Conservation (phyloP, 2,329 filamentous ascomycete species). For the Cladophialophora yegresii region DNA sequence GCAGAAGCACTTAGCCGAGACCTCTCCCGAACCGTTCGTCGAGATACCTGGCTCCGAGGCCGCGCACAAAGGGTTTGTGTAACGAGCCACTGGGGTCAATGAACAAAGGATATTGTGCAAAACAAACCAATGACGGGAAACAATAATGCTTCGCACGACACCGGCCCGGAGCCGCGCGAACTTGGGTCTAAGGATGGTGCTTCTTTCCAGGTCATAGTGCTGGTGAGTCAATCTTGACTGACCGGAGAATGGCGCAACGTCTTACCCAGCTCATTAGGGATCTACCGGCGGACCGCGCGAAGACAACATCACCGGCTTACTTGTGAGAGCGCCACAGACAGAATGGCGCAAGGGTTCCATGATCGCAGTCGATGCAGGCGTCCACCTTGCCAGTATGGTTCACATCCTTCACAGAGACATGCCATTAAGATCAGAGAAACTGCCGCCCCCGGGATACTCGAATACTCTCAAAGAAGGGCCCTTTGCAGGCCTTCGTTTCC, state of each 20-base stretch:
- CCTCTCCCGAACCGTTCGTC: not conserved
- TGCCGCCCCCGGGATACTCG: conserved; percentile 37
- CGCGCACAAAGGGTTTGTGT: conserved; percentile 26
- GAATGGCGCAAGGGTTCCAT: conserved; percentile 81
- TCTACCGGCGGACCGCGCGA: conserved; percentile 87
- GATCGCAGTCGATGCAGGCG: conserved; percentile 90
- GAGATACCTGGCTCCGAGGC: not conserved
- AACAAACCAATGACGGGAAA: conserved; percentile 27
- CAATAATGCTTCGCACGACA: conserved; percentile 24
- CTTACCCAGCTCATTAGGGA: conserved; percentile 58
- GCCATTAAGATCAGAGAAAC: conserved; percentile 36
- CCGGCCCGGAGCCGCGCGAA: conserved; percentile 29
- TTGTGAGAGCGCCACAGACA: conserved; percentile 77
- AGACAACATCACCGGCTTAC: conserved; percentile 83
- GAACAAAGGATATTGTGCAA: conserved; percentile 2
- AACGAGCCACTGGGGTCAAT: conserved; percentile 12
- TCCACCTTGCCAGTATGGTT: conserved; percentile 83
- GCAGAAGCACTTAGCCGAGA: conserved; percentile 24
- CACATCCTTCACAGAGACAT: conserved; percentile 68
- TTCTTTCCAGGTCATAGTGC: conserved; percentile 71
- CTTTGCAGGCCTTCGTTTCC: conserved; percentile 76
- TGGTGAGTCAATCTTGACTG: conserved; percentile 53
- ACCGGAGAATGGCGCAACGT: conserved; percentile 15
- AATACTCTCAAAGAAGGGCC: conserved; percentile 60
- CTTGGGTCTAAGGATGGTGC: conserved; percentile 41